phyloP scores from a whole-genome alignment of 257 asterid genomes.

The Lycium ferocissimum region DNA sequence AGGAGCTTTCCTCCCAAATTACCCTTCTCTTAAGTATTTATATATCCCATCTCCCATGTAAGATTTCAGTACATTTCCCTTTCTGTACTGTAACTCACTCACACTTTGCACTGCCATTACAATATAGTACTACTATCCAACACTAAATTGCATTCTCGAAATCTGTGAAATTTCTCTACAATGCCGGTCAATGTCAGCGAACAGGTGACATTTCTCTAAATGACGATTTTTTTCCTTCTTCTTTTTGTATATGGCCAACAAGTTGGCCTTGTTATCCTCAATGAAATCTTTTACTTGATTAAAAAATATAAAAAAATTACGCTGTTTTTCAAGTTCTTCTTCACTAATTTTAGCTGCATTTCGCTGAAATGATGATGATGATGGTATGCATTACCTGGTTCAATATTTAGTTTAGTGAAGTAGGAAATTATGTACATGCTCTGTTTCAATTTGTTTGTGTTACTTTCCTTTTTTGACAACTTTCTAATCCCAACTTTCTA shows the following conservation, averaged over 20 bases:
- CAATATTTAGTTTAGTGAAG: not conserved
- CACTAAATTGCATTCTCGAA: conserved; percentile 25
- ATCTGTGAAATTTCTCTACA: conserved; percentile 1
- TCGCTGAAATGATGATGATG: not conserved
- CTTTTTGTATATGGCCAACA: too few species aligned
- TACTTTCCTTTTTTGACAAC: too few species aligned
- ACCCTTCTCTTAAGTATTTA: not conserved
- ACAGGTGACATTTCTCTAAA: too few species aligned
- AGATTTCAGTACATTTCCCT: not conserved
- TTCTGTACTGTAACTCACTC: not conserved
- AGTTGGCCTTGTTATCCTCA: too few species aligned
- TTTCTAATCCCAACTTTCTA: too few species aligned
- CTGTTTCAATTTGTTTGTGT: too few species aligned
- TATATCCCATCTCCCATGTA: not conserved
- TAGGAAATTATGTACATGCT: not conserved
- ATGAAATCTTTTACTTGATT: too few species aligned
- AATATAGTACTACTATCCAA: too few species aligned
- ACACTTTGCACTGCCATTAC: not conserved
- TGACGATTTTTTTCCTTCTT: too few species aligned
- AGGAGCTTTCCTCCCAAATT: conserved; percentile 32
- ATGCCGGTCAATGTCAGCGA: conserved; percentile 37
- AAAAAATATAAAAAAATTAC: not conserved
- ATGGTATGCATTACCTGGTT: not conserved
- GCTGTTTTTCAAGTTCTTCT: not conserved
- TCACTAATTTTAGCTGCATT: not conserved